A percentile compares a stretch with the other conserved stretches of the same genome.
Evolutionary conservation across 176 grass and related monocot genomes (phyloP).

Genomic region (Melocanna baccifera): DNA sequence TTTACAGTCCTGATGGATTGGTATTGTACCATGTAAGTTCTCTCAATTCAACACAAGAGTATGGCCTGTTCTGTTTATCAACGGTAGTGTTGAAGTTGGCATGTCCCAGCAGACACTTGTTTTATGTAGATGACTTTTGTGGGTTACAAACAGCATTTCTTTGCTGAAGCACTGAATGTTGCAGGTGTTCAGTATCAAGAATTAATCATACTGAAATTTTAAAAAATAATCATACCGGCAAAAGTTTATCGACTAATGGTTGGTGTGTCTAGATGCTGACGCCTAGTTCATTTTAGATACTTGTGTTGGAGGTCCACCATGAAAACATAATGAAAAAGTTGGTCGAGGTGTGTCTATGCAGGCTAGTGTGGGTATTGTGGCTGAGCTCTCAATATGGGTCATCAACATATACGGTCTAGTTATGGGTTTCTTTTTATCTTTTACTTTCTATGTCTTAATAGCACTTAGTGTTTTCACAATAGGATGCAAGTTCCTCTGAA

Average conservation of each 20-base stretch:
- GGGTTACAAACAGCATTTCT: constrained; percentile 4
- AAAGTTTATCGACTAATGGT: background rate
- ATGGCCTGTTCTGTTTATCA: background rate
- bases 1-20: constrained; percentile 74
- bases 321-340: constrained; percentile 20
- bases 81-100: background rate
- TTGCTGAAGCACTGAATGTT: background rate
- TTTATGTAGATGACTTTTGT: background rate
- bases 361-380: constrained; percentile 5
- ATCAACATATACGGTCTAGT: background rate
- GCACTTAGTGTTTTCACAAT: background rate
- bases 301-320: background rate
- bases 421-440: background rate
- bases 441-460: constrained; percentile 18
- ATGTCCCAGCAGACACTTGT: background rate
- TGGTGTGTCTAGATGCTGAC: constrained; percentile 1
- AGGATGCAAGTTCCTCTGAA: constrained; percentile 6
- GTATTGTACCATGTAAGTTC: constrained; percentile 96
- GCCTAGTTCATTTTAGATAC: constrained; percentile 24
- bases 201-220: background rate
- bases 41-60: constrained; percentile 24
- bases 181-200: background rate
- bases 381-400: background rate
- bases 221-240: background rate
- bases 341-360: background rate